A percentile compares a stretch with the other conserved stretches of the same genome.
Conservation (phyloP, 768 basidiomycete species). For the Mycena filopes region DNA sequence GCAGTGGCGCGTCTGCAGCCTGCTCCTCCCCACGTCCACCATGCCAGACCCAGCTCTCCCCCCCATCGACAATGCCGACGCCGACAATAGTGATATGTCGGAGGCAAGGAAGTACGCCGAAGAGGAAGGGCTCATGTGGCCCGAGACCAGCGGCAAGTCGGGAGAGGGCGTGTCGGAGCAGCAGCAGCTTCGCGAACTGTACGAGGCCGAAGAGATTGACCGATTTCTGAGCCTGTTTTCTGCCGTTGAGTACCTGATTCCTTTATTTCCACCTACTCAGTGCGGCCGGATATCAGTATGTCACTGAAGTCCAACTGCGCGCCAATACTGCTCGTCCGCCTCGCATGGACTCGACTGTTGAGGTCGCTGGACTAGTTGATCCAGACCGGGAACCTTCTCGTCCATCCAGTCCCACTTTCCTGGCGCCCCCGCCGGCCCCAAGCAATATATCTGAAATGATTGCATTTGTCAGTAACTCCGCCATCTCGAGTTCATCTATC, state of each 20-base stretch:
- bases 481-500: conserved; percentile 1
- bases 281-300: conserved; percentile 56
- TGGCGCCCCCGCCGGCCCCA: neutral
- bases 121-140: too few relatives aligned
- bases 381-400: too few relatives aligned
- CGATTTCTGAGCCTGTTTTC: conserved; percentile 69
- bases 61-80: neutral
- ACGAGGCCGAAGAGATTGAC: conserved; percentile 29
- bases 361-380: too few relatives aligned
- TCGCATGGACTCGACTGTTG: neutral
- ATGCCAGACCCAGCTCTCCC: conserved; percentile 12
- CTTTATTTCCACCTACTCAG: conserved; percentile 9
- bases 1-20: conserved; percentile 4
- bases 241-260: conserved; percentile 48
- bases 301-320: conserved; percentile 62
- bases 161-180: too few relatives aligned
- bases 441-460: conserved; percentile 40
- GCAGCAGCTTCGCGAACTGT: conserved; percentile 60
- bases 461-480: conserved; percentile 37
- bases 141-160: too few relatives aligned
- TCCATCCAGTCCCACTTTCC: conserved; percentile 2
- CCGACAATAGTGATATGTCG: conserved; percentile 48
- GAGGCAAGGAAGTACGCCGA: too few relatives aligned
- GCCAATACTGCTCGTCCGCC: conserved; percentile 31
- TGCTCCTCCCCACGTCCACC: neutral